Percentiles rank a stretch among this genome's conserved stretches.
phyloP scores from a whole-genome alignment of 2,329 filamentous ascomycete species.

The Dothideomycetidae sp. region DNA sequence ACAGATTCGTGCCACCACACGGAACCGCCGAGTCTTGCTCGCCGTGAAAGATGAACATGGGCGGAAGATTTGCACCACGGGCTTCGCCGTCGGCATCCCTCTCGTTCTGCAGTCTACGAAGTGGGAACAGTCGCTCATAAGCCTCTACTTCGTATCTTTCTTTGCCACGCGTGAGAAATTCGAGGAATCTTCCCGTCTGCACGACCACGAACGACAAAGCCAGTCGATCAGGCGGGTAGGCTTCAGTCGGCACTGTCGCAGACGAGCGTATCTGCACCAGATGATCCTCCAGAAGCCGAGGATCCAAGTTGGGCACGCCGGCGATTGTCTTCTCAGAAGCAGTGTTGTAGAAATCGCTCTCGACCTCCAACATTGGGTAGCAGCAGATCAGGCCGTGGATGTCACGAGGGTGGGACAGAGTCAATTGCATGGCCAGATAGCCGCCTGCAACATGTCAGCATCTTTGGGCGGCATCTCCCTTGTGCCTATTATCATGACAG shows the following conservation, averaged over 20 bases:
- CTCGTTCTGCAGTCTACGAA: slow-evolving; percentile 20
- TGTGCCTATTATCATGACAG: slow-evolving; percentile 24
- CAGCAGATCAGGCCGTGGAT: too few relatives aligned
- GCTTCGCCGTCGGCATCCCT: too few relatives aligned
- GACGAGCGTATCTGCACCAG: too few relatives aligned
- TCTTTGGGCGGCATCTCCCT: slow-evolving; percentile 15
- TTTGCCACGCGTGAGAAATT: slow-evolving; percentile 4
- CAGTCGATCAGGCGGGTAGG: slow-evolving; percentile 9
- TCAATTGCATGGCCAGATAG: too few relatives aligned
- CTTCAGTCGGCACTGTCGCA: slow-evolving; percentile 9
- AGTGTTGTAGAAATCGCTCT: slow-evolving; percentile 9
- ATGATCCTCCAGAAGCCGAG: too few relatives aligned
- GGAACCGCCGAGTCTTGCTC: slow-evolving; percentile 22
- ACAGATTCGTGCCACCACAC: slow-evolving; percentile 17
- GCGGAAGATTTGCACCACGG: slow-evolving; percentile 16
- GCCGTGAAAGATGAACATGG: slow-evolving; percentile 24
- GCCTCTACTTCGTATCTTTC: slow-evolving; percentile 13
- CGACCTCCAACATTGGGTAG: slow-evolving; percentile 24
- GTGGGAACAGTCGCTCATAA: slow-evolving; percentile 16
- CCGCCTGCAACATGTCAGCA: slow-evolving; percentile 18
- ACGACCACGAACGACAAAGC: slow-evolving; percentile 13
- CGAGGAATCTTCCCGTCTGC: slow-evolving; percentile 14
- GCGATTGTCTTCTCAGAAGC: slow-evolving; percentile 10
- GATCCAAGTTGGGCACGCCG: too few relatives aligned
- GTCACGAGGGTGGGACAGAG: too few relatives aligned